Evolutionary conservation across 108 stramenopile species (phyloP).

Genomic region (Fistulifera solaris): DNA sequence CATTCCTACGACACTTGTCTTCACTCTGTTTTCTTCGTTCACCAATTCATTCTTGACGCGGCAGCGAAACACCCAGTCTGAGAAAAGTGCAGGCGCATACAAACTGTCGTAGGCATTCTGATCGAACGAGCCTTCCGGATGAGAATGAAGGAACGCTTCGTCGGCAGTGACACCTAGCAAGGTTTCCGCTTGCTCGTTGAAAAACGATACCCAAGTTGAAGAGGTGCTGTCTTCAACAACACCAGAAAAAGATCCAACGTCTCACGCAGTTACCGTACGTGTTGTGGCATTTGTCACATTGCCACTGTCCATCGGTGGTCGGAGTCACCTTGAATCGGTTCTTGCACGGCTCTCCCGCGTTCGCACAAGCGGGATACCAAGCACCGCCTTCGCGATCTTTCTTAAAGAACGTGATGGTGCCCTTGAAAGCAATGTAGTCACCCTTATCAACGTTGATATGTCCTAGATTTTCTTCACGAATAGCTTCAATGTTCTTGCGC

Average conservation of each 20-base stretch:
- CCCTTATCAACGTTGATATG: conserved; percentile 70
- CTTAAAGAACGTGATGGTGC: conserved; percentile 84
- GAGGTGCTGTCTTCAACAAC: conserved; percentile 75
- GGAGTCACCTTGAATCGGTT: conserved; percentile 80
- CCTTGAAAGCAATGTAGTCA: conserved; percentile 86
- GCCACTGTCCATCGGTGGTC: conserved; percentile 71
- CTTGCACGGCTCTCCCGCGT: conserved; percentile 76
- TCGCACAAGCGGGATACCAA: conserved; percentile 94
- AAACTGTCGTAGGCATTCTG: conserved; percentile 59
- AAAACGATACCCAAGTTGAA: conserved; percentile 83
- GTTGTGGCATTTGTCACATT: conserved; percentile 76
- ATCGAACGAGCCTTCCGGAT: conserved; percentile 16
- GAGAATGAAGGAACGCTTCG: conserved; percentile 37
- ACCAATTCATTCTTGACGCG: conserved; percentile 89
- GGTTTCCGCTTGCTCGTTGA: conserved; percentile 79
- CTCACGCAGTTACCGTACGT: conserved; percentile 65
- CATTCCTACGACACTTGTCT: conserved; percentile 66
- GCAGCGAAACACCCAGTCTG: conserved; percentile 83
- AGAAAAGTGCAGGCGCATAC: conserved; percentile 66
- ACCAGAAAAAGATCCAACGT: conserved; percentile 83
- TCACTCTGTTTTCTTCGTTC: conserved; percentile 82
- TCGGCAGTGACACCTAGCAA: conserved; percentile 81
- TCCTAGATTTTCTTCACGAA: conserved; percentile 82
- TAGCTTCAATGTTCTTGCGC: conserved; percentile 66
- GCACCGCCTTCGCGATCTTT: conserved; percentile 87